Conservation (phyloP, 768 basidiomycete species). For the Suillus hirtellus region DNA sequence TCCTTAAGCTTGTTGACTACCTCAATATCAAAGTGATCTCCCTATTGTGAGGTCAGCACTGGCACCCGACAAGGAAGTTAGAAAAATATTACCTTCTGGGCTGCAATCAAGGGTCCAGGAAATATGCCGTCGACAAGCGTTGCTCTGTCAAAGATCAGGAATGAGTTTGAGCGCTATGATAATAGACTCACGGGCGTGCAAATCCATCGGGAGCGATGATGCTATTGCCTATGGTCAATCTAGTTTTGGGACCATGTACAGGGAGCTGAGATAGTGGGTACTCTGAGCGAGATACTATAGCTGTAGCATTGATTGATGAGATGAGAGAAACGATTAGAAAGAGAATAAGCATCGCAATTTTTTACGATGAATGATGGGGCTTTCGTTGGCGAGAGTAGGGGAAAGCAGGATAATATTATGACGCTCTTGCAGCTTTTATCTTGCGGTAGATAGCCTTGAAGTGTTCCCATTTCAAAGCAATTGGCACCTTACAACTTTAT, state of each 20-base stretch:
- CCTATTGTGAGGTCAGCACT: slow-evolving; percentile 24
- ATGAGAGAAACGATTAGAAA: slow-evolving; percentile 13
- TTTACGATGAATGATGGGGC: neutral
- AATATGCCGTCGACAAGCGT: neutral
- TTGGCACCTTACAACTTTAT: neutral
- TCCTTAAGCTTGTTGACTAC: slow-evolving; percentile 48
- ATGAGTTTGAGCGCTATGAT: neutral
- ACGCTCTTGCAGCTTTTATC: neutral
- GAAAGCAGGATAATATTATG: neutral
- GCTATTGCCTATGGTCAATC: slow-evolving; percentile 39
- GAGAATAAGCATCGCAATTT: slow-evolving; percentile 12
- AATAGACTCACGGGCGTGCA: slow-evolving; percentile 32
- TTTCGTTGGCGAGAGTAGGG: neutral
- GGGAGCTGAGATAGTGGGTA: slow-evolving; percentile 10
- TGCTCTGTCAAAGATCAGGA: neutral
- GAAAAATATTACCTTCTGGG: neutral
- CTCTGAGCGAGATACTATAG: slow-evolving; percentile 20
- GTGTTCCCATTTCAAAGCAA: neutral
- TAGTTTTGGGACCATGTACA: slow-evolving; percentile 20
- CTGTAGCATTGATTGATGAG: slow-evolving; percentile 16
- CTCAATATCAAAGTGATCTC: slow-evolving; percentile 42
- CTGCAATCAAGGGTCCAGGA: neutral
- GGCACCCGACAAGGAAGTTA: neutral
- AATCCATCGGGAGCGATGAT: slow-evolving; percentile 50
- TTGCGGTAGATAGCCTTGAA: neutral